A percentile compares a stretch with the other conserved stretches of the same genome.
Conservation (phyloP, 768 basidiomycete genomes). For the Pleurotus tuber-regium region DNA sequence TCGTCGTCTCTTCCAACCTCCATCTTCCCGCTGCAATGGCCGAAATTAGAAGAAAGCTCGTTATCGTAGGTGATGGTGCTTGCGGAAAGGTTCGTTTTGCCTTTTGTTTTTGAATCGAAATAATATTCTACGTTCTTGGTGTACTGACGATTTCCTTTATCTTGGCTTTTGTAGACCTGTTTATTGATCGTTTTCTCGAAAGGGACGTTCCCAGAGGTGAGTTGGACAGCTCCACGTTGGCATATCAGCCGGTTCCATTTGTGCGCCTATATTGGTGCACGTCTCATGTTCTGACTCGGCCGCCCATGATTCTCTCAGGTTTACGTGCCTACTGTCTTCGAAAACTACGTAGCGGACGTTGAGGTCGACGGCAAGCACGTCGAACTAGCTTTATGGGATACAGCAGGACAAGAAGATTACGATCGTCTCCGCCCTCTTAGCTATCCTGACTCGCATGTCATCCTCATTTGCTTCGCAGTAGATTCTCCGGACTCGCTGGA, state of each 20-base stretch:
- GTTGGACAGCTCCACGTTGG: constrained; percentile 15
- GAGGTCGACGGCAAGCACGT: constrained; percentile 99
- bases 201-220: constrained; percentile 93
- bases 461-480: constrained; percentile 98
- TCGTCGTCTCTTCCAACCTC: background rate
- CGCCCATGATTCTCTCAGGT: constrained; percentile 61
- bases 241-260: background rate
- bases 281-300: background rate
- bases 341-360: constrained; percentile 99
- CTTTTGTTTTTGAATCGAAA: no score
- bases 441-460: constrained; percentile 99
- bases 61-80: constrained; percentile 98
- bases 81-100: constrained; percentile 74
- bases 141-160: no score
- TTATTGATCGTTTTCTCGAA: constrained; percentile 95
- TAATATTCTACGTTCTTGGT: no score
- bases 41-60: constrained; percentile 97
- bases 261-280: background rate
- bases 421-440: constrained; percentile 96
- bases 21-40: constrained; percentile 56
- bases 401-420: constrained; percentile 98
- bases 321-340: constrained; percentile 98
- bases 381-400: constrained; percentile 99
- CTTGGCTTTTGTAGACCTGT: no score
- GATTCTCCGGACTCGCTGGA: constrained; percentile 98